Evolutionary conservation across 2,329 filamentous ascomycete species (phyloP), one percentile per base, ranked within the genome.

Genomic region (Colletotrichum paranaense): DNA sequence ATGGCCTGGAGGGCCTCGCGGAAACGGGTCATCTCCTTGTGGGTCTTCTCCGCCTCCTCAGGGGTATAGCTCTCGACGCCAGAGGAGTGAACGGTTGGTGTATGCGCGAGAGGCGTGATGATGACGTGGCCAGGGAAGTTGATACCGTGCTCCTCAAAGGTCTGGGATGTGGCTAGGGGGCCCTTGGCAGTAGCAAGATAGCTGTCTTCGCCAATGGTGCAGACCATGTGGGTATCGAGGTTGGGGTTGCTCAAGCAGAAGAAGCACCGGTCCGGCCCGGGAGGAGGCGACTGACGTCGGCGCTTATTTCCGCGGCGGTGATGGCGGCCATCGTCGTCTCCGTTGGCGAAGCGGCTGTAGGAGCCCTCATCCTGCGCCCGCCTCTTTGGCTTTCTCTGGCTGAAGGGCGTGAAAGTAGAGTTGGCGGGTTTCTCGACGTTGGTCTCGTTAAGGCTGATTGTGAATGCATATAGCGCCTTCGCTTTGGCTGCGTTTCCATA

Each of bases 161-260:
- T 95, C 8, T 89, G 85, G 0, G 89, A 83, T 1, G 91, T 93
- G 1, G 94, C 92, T 1, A 99, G 87, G 5, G 97, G 95, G 0
- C 97, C 97, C 82, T 98, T 98, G 72, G 97, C 95, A 28, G 93
- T 97, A 32, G 97, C 97, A 67, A 98, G 84, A 81, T 98, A 98
- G 67, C 92, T 89, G 73, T 97, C 93, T 22, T 95, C 92, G 66
- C 94, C 97, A 75, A 99, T 96, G 30, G 93, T 95, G 76, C 93
- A 93, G 78, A 98, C 93, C 82, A 99, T 93, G 83, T 99, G 96
- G 1, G 92, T 93, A 65, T 94, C 93, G 57, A 97, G 86, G 74
- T 93, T 93, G 6, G 93, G 91, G 81, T 97, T 98, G 6, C 94
- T 95, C 12, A 99, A 88, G 80, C 97, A 99, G 86, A 99, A 98